Conservation (phyloP, 108 stramenopile genomes). For the Cyclotella kingstonii region DNA sequence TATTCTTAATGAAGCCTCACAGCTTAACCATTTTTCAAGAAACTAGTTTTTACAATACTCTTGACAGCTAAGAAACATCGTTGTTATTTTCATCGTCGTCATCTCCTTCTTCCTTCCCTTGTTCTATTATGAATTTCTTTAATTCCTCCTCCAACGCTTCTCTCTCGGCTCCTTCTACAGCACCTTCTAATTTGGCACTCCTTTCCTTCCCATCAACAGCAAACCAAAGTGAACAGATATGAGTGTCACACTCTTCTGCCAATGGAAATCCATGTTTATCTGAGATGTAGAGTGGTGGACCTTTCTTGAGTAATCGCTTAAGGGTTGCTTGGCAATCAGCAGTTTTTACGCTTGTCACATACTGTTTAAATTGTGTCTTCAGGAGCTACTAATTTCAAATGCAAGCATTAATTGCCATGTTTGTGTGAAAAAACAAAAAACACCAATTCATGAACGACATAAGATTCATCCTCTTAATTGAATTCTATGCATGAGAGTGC, state of each 20-base stretch:
- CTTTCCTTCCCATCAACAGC: constrained; percentile 53
- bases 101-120: constrained; percentile 76
- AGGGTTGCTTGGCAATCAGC: constrained; percentile 85
- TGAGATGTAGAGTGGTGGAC: constrained; percentile 74
- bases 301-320: constrained; percentile 57
- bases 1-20: no score
- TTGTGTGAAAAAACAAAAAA: no score
- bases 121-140: constrained; percentile 73
- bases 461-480: background rate
- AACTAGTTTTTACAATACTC: no score
- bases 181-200: constrained; percentile 62
- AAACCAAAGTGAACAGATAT: constrained; percentile 72
- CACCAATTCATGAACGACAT: background rate
- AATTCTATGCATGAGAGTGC: background rate
- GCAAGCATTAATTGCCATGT: background rate
- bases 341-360: constrained; percentile 54
- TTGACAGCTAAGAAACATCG: no score
- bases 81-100: constrained; percentile 50
- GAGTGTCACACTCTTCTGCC: constrained; percentile 57
- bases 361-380: constrained; percentile 53
- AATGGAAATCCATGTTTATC: constrained; percentile 74
- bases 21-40: no score
- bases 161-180: constrained; percentile 71
- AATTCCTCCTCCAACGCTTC: constrained; percentile 65
- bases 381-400: constrained; percentile 15